Evolutionary conservation across 768 basidiomycete genomes (phyloP), one percentile per base, ranked within the genome.

Genomic region (Daedalea quercina): DNA sequence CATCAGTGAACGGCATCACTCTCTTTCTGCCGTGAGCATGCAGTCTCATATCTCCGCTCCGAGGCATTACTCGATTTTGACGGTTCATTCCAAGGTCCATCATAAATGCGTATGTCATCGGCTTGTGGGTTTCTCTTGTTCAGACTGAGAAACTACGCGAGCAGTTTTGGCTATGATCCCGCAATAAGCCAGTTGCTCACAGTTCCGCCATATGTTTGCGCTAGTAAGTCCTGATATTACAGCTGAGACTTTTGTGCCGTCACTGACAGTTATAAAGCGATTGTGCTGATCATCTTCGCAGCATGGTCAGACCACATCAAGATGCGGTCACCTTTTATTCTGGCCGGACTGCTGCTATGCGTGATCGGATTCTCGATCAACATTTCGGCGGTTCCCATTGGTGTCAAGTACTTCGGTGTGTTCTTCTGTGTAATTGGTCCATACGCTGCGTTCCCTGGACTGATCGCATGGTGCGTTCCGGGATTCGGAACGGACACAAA

Each of bases 361-460:
- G 62, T 82, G 33, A 70, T 83, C 24, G 84, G 85, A 0, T 87
- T 81, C 60, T 51, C 72, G 0, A 84, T 87, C 65, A 82, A 85
- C 60, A 80, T 87, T 46, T 79, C 82, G 0, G 60, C 73, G 12
- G 77, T 67, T 0, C 58, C 76, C 0, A 61, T 63, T 44, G 79
- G 81, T 0, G 79, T 70, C 28, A 86, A 87, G 65, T 88, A 87
- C 63, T 84, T 85, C 56, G 86, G 84, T 1, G 85, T 79, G 0
- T 89, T 82, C 72, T 77, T 87, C 52, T 74, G 77, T 23, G 83
- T 87, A 8, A 71, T 73, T 0, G 87, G 87, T n/a, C 73, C 73
- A 37, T 87, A 83, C 56, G 73, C 79, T 1, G 69, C 73, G 0
- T 74, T 82, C 55, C 83, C 86, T 12, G 83, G 80, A 9, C 62